These are phyloP conservation scores for Arctostaphylos glauca DNA, from an alignment of 148 eudicot genomes.

Conservation along the genomic window DNA sequence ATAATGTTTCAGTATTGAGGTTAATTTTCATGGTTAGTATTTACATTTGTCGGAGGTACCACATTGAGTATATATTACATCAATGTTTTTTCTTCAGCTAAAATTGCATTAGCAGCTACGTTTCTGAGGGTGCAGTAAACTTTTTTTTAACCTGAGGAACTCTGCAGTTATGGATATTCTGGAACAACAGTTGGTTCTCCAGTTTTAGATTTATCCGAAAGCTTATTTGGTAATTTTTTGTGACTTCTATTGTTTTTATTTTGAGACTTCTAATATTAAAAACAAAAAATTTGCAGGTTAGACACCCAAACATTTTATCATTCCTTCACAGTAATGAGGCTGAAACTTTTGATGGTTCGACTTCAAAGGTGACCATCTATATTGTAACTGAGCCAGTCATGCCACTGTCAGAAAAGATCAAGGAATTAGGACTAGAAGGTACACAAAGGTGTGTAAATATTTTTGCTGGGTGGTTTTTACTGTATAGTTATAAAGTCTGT, in stretches of 20 bases:
- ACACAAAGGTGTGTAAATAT: conserved; percentile 58
- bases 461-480: neutral
- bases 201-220: neutral
- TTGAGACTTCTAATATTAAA: neutral
- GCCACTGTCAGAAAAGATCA: conserved; percentile 86
- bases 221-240: neutral
- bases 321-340: conserved; percentile 94
- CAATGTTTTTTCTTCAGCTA: neutral
- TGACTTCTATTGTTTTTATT: neutral
- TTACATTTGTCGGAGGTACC: neutral
- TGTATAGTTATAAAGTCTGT: neutral
- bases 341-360: conserved; percentile 77
- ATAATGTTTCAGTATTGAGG: neutral
- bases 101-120: neutral
- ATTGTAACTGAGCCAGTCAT: conserved; percentile 94
- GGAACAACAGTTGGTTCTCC: neutral
- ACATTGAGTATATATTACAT: neutral
- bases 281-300: conserved; percentile 55
- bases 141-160: neutral
- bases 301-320: conserved; percentile 96
- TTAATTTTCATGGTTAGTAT: neutral
- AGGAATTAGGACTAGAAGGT: conserved; percentile 91
- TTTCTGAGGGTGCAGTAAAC: neutral
- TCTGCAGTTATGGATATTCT: neutral
- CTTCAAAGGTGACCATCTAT: conserved; percentile 76